Conservation (phyloP, 768 basidiomycete species). For the Rhodosporidiobolus sp. region DNA sequence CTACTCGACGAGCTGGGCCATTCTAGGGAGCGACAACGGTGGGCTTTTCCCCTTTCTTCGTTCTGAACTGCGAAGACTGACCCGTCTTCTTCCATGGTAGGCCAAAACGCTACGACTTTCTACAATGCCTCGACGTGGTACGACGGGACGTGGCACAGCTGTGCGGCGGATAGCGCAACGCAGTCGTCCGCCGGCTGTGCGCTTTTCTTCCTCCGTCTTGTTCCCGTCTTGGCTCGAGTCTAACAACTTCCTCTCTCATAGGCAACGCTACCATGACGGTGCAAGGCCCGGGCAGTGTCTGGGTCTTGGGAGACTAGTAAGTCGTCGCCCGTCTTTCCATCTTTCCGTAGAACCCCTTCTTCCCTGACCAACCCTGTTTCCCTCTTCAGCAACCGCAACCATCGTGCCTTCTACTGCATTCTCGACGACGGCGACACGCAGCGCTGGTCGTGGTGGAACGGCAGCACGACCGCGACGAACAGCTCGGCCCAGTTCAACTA, state of each 20-base stretch:
- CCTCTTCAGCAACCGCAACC: background rate
- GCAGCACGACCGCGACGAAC: background rate
- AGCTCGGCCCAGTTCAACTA: conserved; percentile 2
- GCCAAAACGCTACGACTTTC: no score
- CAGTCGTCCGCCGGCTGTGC: background rate
- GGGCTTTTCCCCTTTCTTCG: background rate
- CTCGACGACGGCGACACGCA: background rate
- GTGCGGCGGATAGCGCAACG: background rate
- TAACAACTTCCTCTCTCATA: no score
- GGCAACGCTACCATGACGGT: conserved; percentile 20
- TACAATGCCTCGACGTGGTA: conserved; percentile 10
- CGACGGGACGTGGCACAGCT: conserved; percentile 9
- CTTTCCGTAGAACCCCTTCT: no score
- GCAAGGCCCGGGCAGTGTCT: background rate
- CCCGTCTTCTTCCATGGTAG: background rate
- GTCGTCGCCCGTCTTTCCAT: background rate
- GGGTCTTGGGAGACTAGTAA: background rate
- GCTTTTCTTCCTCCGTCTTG: background rate
- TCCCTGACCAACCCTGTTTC: background rate
- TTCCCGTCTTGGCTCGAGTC: background rate
- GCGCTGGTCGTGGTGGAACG: conserved; percentile 18
- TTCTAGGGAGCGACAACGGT: background rate
- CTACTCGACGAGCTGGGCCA: conserved; percentile 4
- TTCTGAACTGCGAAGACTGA: background rate
- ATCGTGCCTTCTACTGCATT: conserved; percentile 6